Evolutionary conservation across 2,329 filamentous ascomycete species (phyloP).

Genomic region (Neoascochyta sp.): DNA sequence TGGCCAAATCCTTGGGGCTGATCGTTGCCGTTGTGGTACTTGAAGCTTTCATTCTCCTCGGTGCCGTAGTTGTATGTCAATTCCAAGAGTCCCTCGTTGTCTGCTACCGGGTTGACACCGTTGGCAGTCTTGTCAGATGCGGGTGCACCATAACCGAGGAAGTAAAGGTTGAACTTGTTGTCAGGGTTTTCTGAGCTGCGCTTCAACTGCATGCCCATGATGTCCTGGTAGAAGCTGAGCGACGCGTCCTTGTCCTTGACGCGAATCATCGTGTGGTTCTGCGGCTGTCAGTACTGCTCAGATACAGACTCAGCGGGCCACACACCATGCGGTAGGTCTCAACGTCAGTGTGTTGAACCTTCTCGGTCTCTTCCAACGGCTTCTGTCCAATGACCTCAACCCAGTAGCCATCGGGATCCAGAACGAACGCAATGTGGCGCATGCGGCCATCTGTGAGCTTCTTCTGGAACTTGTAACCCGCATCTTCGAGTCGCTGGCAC

Average conservation of each 20-base stretch:
- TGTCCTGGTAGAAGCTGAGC: constrained; percentile 60
- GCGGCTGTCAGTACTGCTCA: constrained; percentile 9
- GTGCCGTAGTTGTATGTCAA: constrained; percentile 81
- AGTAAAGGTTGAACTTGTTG: constrained; percentile 84
- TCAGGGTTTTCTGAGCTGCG: constrained; percentile 67
- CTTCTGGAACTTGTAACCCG: constrained; percentile 93
- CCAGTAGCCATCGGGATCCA: constrained; percentile 74
- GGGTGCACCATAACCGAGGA: constrained; percentile 68
- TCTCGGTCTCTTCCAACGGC: constrained; percentile 66
- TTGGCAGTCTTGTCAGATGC: constrained; percentile 52
- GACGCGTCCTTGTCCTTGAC: constrained; percentile 63
- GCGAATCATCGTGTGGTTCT: constrained; percentile 93
- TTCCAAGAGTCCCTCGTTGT: constrained; percentile 81
- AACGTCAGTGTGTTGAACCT: constrained; percentile 67
- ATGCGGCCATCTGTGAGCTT: constrained; percentile 76
- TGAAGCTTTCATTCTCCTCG: constrained; percentile 78
- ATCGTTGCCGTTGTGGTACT: constrained; percentile 89
- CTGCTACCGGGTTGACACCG: constrained; percentile 56
- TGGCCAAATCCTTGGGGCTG: constrained; percentile 93
- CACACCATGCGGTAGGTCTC: constrained; percentile 65
- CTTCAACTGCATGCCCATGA: constrained; percentile 82
- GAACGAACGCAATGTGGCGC: constrained; percentile 76
- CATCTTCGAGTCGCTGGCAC: constrained; percentile 83
- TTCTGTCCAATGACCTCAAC: constrained; percentile 78
- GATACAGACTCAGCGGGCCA: neutral